Evolutionary conservation across 441 rosid species (phyloP), one percentile per base, ranked within the genome.

Genomic region (Melastoma candidum): DNA sequence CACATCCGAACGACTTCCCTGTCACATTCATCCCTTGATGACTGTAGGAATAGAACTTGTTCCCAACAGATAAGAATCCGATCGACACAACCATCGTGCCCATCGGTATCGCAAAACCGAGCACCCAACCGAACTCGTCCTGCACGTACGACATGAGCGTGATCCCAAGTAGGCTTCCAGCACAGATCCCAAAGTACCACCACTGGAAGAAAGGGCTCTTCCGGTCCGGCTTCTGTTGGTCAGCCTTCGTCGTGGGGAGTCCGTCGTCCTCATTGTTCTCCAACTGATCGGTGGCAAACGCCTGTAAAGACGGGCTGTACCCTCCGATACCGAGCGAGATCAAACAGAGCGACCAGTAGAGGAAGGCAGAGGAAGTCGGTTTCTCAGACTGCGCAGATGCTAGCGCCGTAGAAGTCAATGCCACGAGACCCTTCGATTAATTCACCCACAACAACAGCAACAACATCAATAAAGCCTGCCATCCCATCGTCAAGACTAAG

Each of bases 121-220:
- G 70, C 4, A 82, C 92, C 98, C 98, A 92, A 22, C 98, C 98
- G 44, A 74, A 70, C 6, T 89, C 81, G 63, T 92, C 98, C 68
- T 92, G 95, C 47, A 92, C 76, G 64, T 82, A 92, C 17, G 95
- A 88, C 94, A 92, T 75, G 57, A 85, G 56, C 3, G 83, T 85
- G 62, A 84, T 86, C 64, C 98, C 98, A 73, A 82, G 49, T 51
- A 88, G 92, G 71, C 94, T 84, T 13, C 98, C 98, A 3, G 63
- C 67, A 60, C 98, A 92, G 25, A 85, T 73, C 45, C 94, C 95
- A 57, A 88, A 81, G 68, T 92, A 92, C 97, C 97, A 88, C 81
- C 87, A 82, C 45, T 83, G 93, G 50, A 92, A 92, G 61, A 85
- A 88, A 45, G 41, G 60, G 27, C 83, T 75, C 72, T 82, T 92